Evolutionary conservation across 2,329 filamentous ascomycete species (phyloP).

Genomic region (Cercospora sp.): DNA sequence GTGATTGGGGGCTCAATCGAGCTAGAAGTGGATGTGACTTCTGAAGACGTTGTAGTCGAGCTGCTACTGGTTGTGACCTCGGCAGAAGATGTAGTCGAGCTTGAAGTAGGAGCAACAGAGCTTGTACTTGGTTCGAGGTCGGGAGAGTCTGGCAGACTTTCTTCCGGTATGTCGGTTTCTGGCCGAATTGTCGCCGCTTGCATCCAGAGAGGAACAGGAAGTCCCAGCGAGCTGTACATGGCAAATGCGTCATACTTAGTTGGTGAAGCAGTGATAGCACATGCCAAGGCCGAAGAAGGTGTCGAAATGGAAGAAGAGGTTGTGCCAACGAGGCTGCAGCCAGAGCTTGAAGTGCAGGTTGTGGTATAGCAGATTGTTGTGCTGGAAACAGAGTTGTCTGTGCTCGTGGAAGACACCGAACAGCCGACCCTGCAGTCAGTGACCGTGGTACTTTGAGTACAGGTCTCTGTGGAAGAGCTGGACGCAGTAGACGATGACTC

Average conservation of each 20-base stretch:
- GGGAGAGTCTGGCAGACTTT: neutral
- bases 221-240: neutral
- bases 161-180: neutral
- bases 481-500: neutral
- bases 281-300: neutral
- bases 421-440: neutral
- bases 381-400: neutral
- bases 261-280: neutral
- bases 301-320: neutral
- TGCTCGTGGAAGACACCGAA: neutral
- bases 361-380: neutral
- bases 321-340: neutral
- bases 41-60: neutral
- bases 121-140: neutral
- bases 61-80: neutral
- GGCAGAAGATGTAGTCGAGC: neutral
- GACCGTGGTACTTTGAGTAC: neutral
- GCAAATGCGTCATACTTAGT: neutral
- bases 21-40: neutral
- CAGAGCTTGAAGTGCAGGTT: neutral
- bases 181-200: neutral
- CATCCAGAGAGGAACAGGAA: neutral
- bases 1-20: neutral
- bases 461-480: neutral
- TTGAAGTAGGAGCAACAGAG: neutral